These are phyloP conservation scores for Saturnispora sekii DNA, from an alignment of 805 yeast genomes.

Conservation along the genomic window DNA sequence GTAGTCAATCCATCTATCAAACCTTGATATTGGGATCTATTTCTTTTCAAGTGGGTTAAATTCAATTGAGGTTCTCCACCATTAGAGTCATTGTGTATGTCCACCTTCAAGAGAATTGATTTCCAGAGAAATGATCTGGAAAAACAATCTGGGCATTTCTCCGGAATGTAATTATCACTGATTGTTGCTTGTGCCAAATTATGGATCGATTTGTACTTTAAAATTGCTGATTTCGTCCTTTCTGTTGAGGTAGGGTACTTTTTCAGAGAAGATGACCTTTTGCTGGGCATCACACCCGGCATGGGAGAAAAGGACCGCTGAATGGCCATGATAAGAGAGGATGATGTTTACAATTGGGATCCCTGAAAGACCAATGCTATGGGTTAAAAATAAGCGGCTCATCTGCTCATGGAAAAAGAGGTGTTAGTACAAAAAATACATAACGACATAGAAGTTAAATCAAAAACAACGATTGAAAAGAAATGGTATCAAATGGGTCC, in stretches of 20 bases:
- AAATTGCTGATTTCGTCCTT: slow-evolving; percentile 4
- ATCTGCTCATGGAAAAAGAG: background rate
- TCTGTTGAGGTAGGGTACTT: background rate
- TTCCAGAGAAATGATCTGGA: slow-evolving; percentile 18
- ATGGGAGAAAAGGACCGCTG: slow-evolving; percentile 4
- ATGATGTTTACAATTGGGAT: background rate
- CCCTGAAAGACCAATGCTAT: background rate
- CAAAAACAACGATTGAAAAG: background rate
- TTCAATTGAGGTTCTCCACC: slow-evolving; percentile 13
- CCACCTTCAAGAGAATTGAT: slow-evolving; percentile 11
- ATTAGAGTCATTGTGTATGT: slow-evolving; percentile 3
- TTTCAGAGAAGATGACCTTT: background rate
- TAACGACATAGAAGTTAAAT: background rate
- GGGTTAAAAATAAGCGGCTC: background rate
- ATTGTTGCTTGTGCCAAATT: slow-evolving; percentile 8
- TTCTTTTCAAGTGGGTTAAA: slow-evolving; percentile 13
- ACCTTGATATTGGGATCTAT: slow-evolving; percentile 14
- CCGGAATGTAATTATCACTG: slow-evolving; percentile 8
- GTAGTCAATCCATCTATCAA: slow-evolving; percentile 20
- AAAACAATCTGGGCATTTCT: slow-evolving; percentile 8
- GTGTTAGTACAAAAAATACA: background rate
- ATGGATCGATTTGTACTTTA: slow-evolving; percentile 7
- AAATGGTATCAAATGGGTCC: slow-evolving; percentile 2
- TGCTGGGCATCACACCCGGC: background rate
- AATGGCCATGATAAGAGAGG: background rate